phyloP scores from a whole-genome alignment of 257 asterid species.

The Anisodus acutangulus region DNA sequence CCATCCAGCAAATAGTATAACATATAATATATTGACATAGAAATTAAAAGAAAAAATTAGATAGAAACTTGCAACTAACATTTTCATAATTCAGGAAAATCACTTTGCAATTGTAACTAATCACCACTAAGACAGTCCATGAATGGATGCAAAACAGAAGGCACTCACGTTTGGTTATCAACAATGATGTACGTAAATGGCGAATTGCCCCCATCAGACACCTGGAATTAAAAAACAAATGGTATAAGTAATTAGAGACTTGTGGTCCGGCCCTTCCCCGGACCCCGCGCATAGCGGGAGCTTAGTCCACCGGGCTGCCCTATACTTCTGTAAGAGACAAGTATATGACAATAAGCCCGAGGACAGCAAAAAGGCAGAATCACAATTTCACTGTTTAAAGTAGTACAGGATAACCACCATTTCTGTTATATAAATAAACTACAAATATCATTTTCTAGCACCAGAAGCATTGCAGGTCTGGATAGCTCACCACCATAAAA shows the following conservation, averaged over 20 bases:
- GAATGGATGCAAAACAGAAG: conserved; percentile 15
- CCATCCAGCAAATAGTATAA: background rate
- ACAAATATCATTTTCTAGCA: background rate
- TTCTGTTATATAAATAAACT: background rate
- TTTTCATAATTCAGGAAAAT: background rate
- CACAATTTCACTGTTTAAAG: conserved; percentile 1
- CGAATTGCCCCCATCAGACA: conserved; percentile 85
- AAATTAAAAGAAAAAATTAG: conserved; percentile 16
- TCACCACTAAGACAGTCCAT: conserved; percentile 21
- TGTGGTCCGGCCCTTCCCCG: no score
- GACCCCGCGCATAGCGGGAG: background rate
- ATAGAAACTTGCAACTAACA: background rate
- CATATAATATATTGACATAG: background rate
- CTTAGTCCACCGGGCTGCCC: background rate
- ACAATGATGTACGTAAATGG: conserved; percentile 87
- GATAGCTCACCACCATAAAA: conserved; percentile 58
- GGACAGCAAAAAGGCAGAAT: conserved; percentile 12
- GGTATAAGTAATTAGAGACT: conserved; percentile 14
- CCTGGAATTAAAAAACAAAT: conserved; percentile 50
- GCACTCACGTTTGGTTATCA: conserved; percentile 82
- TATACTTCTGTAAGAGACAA: background rate
- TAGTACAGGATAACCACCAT: background rate
- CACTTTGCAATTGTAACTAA: background rate
- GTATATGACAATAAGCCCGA: background rate
- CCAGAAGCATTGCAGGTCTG: background rate